These are phyloP conservation scores for Talaromyces proteolyticus DNA, from an alignment of 495 filamentous ascomycete species.

Conservation along the genomic window DNA sequence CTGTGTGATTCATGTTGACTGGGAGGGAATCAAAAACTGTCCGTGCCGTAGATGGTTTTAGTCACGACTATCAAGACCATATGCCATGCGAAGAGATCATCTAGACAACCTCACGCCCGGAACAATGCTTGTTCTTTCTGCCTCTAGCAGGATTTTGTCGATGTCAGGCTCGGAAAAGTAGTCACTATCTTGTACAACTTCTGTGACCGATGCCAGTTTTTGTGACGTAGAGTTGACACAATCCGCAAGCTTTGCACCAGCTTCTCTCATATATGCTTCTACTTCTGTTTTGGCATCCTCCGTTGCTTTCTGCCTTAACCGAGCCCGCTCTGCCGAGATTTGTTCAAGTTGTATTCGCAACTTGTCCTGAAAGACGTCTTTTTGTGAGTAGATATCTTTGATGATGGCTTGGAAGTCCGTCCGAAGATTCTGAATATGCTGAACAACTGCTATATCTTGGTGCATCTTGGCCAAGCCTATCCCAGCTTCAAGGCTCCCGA, in stretches of 20 bases:
- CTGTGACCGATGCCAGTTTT: not conserved
- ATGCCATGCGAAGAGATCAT: too few relatives aligned
- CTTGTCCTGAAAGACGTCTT: too few relatives aligned
- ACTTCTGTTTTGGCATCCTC: not conserved
- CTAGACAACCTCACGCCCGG: not conserved
- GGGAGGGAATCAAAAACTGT: too few relatives aligned
- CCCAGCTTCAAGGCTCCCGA: not conserved
- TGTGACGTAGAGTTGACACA: not conserved
- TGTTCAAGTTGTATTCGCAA: too few relatives aligned
- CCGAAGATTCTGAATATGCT: not conserved
- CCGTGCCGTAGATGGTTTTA: too few relatives aligned
- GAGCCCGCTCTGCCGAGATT: too few relatives aligned
- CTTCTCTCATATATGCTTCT: not conserved
- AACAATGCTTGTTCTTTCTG: not conserved
- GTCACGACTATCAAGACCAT: too few relatives aligned
- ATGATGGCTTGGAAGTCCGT: not conserved
- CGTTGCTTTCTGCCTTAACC: too few relatives aligned
- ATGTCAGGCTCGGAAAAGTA: not conserved
- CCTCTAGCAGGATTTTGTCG: not conserved
- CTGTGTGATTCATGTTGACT: too few relatives aligned
- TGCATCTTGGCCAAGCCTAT: not conserved
- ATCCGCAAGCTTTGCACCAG: not conserved
- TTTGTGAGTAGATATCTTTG: too few relatives aligned
- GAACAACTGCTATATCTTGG: not conserved
- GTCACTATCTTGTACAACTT: not conserved